Base-by-base conservation (phyloP, 1,284 basidiomycete genomes). In the Moniliophthora roreri region DNA sequence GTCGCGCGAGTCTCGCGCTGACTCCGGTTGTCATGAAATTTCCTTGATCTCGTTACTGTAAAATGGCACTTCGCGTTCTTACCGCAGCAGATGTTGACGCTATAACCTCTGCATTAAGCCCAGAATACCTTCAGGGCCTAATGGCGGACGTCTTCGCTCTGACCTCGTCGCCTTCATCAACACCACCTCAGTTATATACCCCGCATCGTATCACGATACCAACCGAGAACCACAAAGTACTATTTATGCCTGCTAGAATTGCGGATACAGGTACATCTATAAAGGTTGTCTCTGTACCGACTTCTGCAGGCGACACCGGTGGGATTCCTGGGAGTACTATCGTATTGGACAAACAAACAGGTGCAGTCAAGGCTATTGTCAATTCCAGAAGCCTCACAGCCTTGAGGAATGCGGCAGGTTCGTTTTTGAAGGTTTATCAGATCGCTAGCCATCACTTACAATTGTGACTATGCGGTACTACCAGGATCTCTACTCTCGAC, bases 301-400 rank as follows among this genome's bases (percentile, higher is more conserved):
- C 66, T 1, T 60, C 59, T 5, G 54, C 68, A 2, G 71, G 63
- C 1, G 74, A 76, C 26, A 64, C 57, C 1, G 70, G 73, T 3
- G 91, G 92, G 0, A 64, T 95, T 6, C 89, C 91, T 1, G 91
- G 78, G 0, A 85, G 85, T 1, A 95, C 89, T 0, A 66, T 93
- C 23, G 77, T 95, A 1, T 64, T 95, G 26, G 85, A 94, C 61
- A 87, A 91, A 57, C 61, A 62, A 4, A 83, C 79, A 0, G 93
- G 92, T 1, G 69, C 71, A 2, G 78, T 85, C 9, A 84, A 78
- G 58, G 91, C 88, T 0, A 69, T 95, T 13, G 71, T 95, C 23
- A 94, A 95, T 62, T 85, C 93, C 1, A 73, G 85, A 38, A 75
- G 74, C 36, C 69, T 95, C 55, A 95, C 93, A 0, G 88, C 91